These are phyloP conservation scores for Paraphoma sp. DNA, from an alignment of 2,329 filamentous ascomycete species.

Conservation along the genomic window DNA sequence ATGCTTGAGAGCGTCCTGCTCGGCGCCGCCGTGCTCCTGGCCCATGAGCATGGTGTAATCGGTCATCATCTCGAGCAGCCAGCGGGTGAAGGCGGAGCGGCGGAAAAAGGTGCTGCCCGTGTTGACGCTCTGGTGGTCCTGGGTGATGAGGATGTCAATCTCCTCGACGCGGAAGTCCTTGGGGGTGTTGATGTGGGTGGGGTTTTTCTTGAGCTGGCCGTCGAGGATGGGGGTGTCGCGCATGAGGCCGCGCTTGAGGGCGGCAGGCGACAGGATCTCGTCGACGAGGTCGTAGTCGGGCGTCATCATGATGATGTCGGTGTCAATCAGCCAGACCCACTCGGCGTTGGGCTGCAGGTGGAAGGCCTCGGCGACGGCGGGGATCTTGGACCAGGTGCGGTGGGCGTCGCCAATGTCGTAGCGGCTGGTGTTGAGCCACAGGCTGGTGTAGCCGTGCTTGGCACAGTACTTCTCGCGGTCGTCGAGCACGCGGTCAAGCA, in stretches of 20 bases:
- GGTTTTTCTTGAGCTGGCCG: constrained; percentile 34
- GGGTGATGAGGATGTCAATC: constrained; percentile 49
- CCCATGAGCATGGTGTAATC: constrained; percentile 47
- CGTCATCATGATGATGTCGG: constrained; percentile 51
- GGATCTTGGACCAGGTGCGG: constrained; percentile 51
- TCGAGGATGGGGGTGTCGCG: constrained; percentile 35
- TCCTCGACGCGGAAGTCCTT: constrained; percentile 38
- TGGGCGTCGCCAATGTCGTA: constrained; percentile 47
- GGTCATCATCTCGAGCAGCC: constrained; percentile 49
- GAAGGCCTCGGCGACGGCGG: constrained; percentile 50
- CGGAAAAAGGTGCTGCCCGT: constrained; percentile 50
- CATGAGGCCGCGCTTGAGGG: constrained; percentile 36
- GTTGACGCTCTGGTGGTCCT: constrained; percentile 51
- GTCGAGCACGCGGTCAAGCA: constrained; percentile 41
- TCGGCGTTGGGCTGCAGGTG: constrained; percentile 46
- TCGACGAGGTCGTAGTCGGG: constrained; percentile 40
- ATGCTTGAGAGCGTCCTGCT: constrained; percentile 48
- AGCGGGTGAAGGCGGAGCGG: constrained; percentile 45
- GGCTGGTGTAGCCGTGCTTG: constrained; percentile 46
- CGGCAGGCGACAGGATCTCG: constrained; percentile 42
- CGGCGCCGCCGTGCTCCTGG: constrained; percentile 39
- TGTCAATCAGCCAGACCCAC: constrained; percentile 52
- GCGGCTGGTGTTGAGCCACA: constrained; percentile 50
- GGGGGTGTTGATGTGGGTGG: constrained; percentile 34
- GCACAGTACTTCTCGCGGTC: constrained; percentile 48